These are phyloP conservation scores for Linum trigynum DNA, from an alignment of 345 rosid genomes.

Conservation along the genomic window DNA sequence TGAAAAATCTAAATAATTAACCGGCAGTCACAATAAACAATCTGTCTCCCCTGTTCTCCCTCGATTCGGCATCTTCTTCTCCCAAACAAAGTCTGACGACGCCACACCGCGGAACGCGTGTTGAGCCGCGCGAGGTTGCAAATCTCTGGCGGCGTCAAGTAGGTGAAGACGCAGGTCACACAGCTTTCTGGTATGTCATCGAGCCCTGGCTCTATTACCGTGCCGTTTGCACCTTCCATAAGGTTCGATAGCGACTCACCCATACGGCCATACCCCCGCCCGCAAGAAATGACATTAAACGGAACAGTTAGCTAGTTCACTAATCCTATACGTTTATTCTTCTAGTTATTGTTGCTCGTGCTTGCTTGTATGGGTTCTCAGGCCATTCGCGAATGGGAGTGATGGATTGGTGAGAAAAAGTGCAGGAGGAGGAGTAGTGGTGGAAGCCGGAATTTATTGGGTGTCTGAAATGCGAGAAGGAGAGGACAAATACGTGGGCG, in stretches of 20 bases:
- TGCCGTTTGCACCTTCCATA: conserved; percentile 48
- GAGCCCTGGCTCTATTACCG: conserved; percentile 44
- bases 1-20: no score
- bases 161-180: conserved; percentile 70
- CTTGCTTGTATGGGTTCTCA: not conserved
- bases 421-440: not conserved
- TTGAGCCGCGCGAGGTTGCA: conserved; percentile 83
- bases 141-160: conserved; percentile 92
- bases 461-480: no score
- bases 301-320: no score
- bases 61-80: conserved; percentile 52
- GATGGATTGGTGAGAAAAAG: conserved; percentile 3
- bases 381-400: conserved; percentile 4
- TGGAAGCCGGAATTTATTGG: no score
- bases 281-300: no score
- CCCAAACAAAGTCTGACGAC: conserved; percentile 90
- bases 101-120: conserved; percentile 82
- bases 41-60: no score
- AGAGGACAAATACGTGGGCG: no score
- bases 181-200: conserved; percentile 95
- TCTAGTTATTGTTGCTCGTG: not conserved
- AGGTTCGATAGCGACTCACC: conserved; percentile 78
- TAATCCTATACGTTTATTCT: not conserved
- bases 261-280: conserved; percentile 23
- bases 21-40: no score